Percentiles rank a stretch among this genome's conserved stretches.
Evolutionary conservation across 345 rosid genomes (phyloP).

Genomic region (Leavenworthia alabamica): DNA sequence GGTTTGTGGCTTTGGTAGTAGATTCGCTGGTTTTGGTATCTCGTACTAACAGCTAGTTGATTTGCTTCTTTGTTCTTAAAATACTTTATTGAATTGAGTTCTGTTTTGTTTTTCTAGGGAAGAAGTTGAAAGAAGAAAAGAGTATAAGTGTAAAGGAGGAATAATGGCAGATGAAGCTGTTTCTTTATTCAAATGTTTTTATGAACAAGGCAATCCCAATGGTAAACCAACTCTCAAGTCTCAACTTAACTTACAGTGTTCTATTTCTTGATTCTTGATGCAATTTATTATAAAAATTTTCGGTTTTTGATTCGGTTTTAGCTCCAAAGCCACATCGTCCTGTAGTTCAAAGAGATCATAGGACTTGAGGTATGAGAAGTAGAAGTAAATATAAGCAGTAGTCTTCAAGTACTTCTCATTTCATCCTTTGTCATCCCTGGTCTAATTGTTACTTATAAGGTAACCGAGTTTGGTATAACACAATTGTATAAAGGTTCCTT

Average conservation of each 20-base stretch:
- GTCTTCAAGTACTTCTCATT: not conserved
- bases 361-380: not conserved
- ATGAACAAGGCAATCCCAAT: conserved; percentile 86
- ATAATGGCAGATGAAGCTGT: conserved; percentile 70
- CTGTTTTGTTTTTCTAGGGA: conserved; percentile 18
- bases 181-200: conserved; percentile 59
- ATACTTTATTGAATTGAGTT: not conserved
- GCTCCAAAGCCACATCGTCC: conserved; percentile 48
- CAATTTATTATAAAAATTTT: not conserved
- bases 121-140: conserved; percentile 32
- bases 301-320: conserved; percentile 13
- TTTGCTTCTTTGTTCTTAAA: too few relatives aligned
- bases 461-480: too few relatives aligned
- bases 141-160: conserved; percentile 57
- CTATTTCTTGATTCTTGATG: not conserved
- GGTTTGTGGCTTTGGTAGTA: too few relatives aligned
- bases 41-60: too few relatives aligned
- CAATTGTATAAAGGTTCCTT: too few relatives aligned
- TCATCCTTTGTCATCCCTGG: not conserved
- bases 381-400: not conserved
- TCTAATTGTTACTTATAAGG: too few relatives aligned
- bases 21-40: too few relatives aligned
- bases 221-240: conserved; percentile 53
- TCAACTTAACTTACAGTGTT: not conserved
- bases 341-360: conserved; percentile 30